phyloP scores from a whole-genome alignment of 2,329 filamentous ascomycete species.

The Aspergillus sergii region DNA sequence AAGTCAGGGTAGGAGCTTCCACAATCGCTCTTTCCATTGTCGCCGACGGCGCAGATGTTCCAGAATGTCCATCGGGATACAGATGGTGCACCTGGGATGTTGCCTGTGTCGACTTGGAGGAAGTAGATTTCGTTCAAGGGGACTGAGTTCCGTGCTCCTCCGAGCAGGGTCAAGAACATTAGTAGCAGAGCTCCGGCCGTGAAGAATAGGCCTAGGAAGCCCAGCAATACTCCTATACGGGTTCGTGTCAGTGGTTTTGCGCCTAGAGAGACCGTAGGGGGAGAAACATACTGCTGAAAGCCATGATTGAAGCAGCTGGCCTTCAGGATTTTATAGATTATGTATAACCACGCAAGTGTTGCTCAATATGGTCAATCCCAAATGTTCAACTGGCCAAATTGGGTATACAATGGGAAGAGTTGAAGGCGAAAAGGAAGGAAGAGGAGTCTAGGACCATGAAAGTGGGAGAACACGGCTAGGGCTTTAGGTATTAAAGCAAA shows the following conservation, averaged over 20 bases:
- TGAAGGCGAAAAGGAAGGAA: background rate
- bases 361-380: too few relatives aligned
- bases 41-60: slow-evolving; percentile 70
- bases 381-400: background rate
- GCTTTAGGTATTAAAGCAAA: slow-evolving; percentile 20
- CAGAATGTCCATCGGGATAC: slow-evolving; percentile 89
- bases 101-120: slow-evolving; percentile 74
- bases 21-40: slow-evolving; percentile 63
- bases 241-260: slow-evolving; percentile 11
- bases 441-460: background rate
- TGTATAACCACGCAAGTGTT: background rate
- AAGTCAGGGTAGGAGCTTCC: slow-evolving; percentile 62
- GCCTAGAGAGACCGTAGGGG: background rate
- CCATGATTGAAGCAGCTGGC: slow-evolving; percentile 21
- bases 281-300: slow-evolving; percentile 35
- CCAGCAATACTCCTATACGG: slow-evolving; percentile 56
- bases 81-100: slow-evolving; percentile 68
- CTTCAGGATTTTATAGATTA: background rate
- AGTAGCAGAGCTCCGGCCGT: slow-evolving; percentile 64
- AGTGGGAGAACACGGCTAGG: slow-evolving; percentile 9
- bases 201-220: slow-evolving; percentile 61
- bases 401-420: background rate
- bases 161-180: slow-evolving; percentile 67
- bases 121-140: slow-evolving; percentile 81
- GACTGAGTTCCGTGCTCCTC: slow-evolving; percentile 55